Conservation (phyloP, 2,329 filamentous ascomycete genomes). For the Aspergillus pseudoterreus region DNA sequence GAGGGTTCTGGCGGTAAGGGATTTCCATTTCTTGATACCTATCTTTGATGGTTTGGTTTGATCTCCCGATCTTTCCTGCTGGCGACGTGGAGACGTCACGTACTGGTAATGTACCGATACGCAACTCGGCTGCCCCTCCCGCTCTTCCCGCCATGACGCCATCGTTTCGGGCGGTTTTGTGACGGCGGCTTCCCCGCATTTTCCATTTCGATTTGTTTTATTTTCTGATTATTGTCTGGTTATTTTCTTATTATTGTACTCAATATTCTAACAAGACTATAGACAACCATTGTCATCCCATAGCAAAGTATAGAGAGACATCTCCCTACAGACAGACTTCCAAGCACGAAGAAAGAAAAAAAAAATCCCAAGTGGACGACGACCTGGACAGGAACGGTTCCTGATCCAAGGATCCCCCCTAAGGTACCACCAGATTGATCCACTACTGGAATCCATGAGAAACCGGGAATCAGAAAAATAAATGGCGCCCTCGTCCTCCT, state of each 20-base stretch:
- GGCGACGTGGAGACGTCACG: constrained; percentile 3
- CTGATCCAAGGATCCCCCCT: neutral
- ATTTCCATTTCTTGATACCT: neutral
- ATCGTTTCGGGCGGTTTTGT: constrained; percentile 7
- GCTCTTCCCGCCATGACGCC: constrained; percentile 17
- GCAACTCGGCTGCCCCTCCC: constrained; percentile 4
- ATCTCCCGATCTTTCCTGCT: neutral
- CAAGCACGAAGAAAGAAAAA: neutral
- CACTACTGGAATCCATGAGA: neutral
- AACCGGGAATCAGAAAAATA: constrained; percentile 1
- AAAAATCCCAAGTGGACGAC: neutral
- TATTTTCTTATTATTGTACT: neutral
- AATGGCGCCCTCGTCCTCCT: constrained; percentile 17
- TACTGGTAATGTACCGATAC: constrained; percentile 9
- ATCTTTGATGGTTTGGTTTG: neutral
- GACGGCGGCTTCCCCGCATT: constrained; percentile 13
- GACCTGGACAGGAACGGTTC: neutral
- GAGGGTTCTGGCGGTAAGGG: too few relatives aligned
- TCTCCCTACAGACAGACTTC: neutral
- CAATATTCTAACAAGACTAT: too few relatives aligned
- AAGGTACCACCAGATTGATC: neutral
- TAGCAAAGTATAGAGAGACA: neutral
- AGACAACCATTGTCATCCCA: neutral
- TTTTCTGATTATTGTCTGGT: too few relatives aligned
- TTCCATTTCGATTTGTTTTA: constrained; percentile 2